Percentiles rank a stretch among this genome's conserved stretches.
These are phyloP conservation scores for Sporothrix brasiliensis DNA, from an alignment of 2,329 filamentous ascomycete species.

Conservation along the genomic window DNA sequence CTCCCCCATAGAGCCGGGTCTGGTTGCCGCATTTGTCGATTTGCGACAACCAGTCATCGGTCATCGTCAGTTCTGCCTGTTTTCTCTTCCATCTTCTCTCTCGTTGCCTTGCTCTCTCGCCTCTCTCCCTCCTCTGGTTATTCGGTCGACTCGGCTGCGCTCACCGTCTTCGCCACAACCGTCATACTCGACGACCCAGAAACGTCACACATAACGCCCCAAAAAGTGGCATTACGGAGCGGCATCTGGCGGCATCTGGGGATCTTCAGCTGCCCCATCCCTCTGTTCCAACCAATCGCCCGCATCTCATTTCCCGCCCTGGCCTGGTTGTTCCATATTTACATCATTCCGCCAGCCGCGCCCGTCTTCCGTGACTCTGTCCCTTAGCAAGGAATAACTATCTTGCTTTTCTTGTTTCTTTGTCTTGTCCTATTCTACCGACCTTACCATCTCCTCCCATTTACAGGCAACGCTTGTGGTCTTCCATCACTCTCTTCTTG, in stretches of 20 bases:
- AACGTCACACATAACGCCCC: conserved; percentile 3
- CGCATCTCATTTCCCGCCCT: conserved; percentile 29
- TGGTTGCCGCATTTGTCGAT: conserved; percentile 11
- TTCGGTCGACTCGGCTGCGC: conserved; percentile 23
- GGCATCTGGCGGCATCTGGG: conserved; percentile 17
- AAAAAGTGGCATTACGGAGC: conserved; percentile 19
- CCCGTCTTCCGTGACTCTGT: conserved; percentile 11
- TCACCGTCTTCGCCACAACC: conserved; percentile 15
- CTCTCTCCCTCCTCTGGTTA: background rate
- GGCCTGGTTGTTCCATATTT: conserved; percentile 17
- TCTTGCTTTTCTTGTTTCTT: conserved; percentile 9
- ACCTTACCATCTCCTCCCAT: background rate
- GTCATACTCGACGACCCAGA: conserved; percentile 5
- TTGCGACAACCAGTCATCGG: conserved; percentile 16
- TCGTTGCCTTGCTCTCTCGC: background rate
- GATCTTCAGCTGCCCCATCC: conserved; percentile 28
- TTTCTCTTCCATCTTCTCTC: conserved; percentile 18
- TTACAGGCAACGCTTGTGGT: background rate
- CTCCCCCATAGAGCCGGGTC: background rate
- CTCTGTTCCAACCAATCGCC: conserved; percentile 28
- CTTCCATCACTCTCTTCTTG: background rate
- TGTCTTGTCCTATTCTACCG: conserved; percentile 13
- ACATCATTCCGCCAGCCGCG: conserved; percentile 22
- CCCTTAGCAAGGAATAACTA: background rate
- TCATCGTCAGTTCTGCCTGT: background rate